Base-by-base conservation (phyloP, 169 alveolate species). In the Plasmodium gallinaceum region DNA sequence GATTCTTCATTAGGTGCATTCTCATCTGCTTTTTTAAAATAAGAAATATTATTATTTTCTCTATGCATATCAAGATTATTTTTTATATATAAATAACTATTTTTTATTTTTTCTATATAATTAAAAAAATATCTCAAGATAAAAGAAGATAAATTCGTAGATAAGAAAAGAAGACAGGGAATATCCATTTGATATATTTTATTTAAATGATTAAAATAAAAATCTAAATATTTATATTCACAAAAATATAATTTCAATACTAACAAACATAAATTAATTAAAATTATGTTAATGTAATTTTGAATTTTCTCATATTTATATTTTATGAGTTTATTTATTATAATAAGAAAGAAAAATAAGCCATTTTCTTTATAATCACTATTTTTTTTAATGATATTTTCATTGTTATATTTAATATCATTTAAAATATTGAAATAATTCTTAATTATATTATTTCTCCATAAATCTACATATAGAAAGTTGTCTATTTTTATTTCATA, bases 91-190 rank as follows among this genome's bases (percentile, higher is more conserved):
- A 74, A 37, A 57, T n/a, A 58, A 5, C 37, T 7, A 0, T 60
- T 69, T 26, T 78, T 78, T 9, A 65, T 7, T 24, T 12, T 57
- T 43, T 65, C 70, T 20, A 78, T 70, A 60, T 39, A n/a, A 26
- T 64, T 57, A 43, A 64, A 78, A 78, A 51, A 78, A 62, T 51
- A 14, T 16, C 16, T 65, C 45, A 78, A 14, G 2, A 78, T 20
- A n/a, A 78, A 78, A 14, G 89, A 78, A 12, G 78, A 68, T 45
- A 78, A 20, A 51, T 78, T 78, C 20, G 78, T 78, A 18, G 69
- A 22, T 5, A 78, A 24, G 10, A 78, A 65, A 7, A 78, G 3
- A 14, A 78, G 64, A 70, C 14, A 26, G 1, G 68, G 39, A 26
- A 64, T 10, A 26, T 65, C 51, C 10, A 62, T 37, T 20, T 9